Percentiles rank a stretch among this genome's conserved stretches.
These are phyloP conservation scores for Chaetomiaceae sp. DNA, from an alignment of 2,329 filamentous ascomycete genomes.

Conservation along the genomic window DNA sequence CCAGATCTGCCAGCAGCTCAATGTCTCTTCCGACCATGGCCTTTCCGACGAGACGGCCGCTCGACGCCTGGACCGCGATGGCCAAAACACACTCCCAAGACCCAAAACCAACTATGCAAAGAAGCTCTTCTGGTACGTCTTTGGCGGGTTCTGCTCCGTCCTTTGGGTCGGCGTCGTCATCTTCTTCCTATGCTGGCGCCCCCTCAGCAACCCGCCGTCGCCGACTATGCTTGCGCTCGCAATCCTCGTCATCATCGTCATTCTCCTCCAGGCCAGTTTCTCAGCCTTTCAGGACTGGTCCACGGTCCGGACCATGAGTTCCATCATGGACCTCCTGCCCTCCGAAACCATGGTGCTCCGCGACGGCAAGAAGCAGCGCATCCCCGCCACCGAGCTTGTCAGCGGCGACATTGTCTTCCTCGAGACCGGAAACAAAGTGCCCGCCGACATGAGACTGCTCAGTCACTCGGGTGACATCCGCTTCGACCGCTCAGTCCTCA, in stretches of 20 bases:
- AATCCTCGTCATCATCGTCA: constrained; percentile 45
- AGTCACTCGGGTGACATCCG: constrained; percentile 11
- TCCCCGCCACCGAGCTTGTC: constrained; percentile 19
- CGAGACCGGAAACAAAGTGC: constrained; percentile 25
- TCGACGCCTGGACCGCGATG: constrained; percentile 32
- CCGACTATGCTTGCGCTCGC: constrained; percentile 42
- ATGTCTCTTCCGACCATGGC: background rate
- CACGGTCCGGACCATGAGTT: constrained; percentile 43
- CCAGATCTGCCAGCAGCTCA: constrained; percentile 11
- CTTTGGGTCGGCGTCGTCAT: constrained; percentile 45
- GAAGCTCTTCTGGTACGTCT: constrained; percentile 40
- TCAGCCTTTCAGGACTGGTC: constrained; percentile 47
- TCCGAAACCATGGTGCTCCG: constrained; percentile 38
- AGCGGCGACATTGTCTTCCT: constrained; percentile 33
- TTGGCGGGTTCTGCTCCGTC: constrained; percentile 46
- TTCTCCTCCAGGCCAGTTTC: constrained; percentile 43
- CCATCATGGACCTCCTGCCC: constrained; percentile 43
- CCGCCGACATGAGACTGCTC: constrained; percentile 22
- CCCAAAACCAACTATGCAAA: constrained; percentile 38
- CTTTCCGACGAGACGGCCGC: constrained; percentile 2
- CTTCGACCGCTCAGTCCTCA: constrained; percentile 50
- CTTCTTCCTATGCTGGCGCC: constrained; percentile 46
- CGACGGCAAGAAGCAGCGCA: constrained; percentile 33
- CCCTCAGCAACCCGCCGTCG: constrained; percentile 43
- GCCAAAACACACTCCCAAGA: constrained; percentile 39